Base-by-base conservation (phyloP, 2,329 filamentous ascomycete genomes). In the Ceratocystis alfenasii region DNA sequence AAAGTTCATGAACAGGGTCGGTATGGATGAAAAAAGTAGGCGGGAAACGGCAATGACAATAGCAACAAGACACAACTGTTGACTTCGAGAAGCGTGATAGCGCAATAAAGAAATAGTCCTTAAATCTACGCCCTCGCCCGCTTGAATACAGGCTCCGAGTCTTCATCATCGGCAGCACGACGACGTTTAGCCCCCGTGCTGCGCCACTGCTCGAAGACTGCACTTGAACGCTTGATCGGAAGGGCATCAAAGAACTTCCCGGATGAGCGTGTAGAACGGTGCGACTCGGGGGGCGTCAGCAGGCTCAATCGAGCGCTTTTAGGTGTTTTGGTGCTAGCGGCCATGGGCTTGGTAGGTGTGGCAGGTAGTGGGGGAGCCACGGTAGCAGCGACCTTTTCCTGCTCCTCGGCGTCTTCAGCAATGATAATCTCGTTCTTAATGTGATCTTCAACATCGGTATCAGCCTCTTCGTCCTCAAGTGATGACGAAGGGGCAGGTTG, bases 281-380 rank as follows among this genome's bases (percentile, higher is more conserved):
- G 78, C 2, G 84, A 87, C 45, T 82, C 80, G 5, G 87, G 85
- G 20, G 87, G 86, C 3, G 86, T 84, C 2, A 78, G 78, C 0
- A 84, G 84, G 3, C 78, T 79, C 69, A 81, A 83, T 69, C 78
- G 79, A 64, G 81, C 80, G 10, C 81, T 81, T 63, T 80, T 77
- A 17, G 85, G 84, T 0, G 83, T 86, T 68, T 72, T 62, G 17
- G 63, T 10, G 69, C 50, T 28, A 20, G 7, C 44, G 6, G 57
- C 22, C 1, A 41, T n/a, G 10, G 20, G 69, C 62, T 77, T 76
- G 45, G 71, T 71, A n/a, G 79, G 77, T 5, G 75, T 78, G 46
- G 76, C 72, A 1, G 73, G 72, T 7, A 69, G 68, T 22, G 71
- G 28, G 2, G 64, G 67, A 30, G 45, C 44, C 5, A 33, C 46